Evolutionary conservation across 2,329 filamentous ascomycete genomes (phyloP), one percentile per base, ranked within the genome.

Genomic region (Microdochium bolleyi): DNA sequence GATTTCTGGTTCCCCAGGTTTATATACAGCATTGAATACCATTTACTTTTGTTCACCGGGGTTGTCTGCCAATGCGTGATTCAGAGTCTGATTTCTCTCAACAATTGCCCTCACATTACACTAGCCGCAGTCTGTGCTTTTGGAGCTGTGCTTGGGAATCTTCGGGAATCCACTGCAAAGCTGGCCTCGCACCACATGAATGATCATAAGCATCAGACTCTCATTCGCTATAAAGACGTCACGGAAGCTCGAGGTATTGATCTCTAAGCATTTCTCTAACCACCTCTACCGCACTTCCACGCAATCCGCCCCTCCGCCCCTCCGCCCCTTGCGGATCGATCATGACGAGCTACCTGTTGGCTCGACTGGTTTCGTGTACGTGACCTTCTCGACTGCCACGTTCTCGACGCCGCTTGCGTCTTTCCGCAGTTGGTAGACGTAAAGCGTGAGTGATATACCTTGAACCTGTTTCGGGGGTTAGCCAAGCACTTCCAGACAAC

Each of bases 391-490:
- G 44, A 92, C 88, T 16, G 85, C 86, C 48, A 92, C 88, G 55
- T 85, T 90, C 69, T 92, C 88, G 34, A 81, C 81, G 16, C 88
- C 88, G 59, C 88, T 85, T 53, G 81, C 84, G 61, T 90, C 87
- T 65, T 87, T 90, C 67, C 85, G 82, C 64, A 92, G 70, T 68
- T 92, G 88, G 67, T 97, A 97, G 51, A 97, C 92, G 69, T 97
- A 97, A 50, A 97, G 78, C 55, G 95, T 95, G 59, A 97, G 80
- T 16, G 95, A 95, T 67, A 96, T 95, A 30, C 92, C 92, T 81
- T 97, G 92, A 34, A 95, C 89, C 90, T 95, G 61, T 56, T 38
- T 51, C 24, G 24, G 19, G 9, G 52, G 19, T 19, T 11, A 19
- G 19, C 13, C 13, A 16, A 46, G 19, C 16, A 8, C 7, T 41